Evolutionary conservation across 2,329 filamentous ascomycete genomes (phyloP).

Genomic region (Eutypella sp.): DNA sequence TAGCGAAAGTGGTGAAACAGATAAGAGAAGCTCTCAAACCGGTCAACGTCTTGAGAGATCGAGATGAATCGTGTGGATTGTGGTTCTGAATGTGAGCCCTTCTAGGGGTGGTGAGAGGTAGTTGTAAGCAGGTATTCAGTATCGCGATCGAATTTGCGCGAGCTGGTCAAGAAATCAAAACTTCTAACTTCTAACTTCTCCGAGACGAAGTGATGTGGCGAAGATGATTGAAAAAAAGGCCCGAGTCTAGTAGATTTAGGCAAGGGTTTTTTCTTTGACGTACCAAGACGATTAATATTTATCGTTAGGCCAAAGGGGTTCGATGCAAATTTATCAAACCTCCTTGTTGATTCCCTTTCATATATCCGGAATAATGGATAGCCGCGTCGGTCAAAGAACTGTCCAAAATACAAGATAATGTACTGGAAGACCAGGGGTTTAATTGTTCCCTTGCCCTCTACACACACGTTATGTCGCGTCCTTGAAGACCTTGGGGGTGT

Average conservation of each 20-base stretch:
- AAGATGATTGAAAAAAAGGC: no score
- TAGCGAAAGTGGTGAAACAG: slow-evolving; percentile 8
- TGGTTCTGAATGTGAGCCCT: slow-evolving; percentile 6
- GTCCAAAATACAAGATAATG: not conserved
- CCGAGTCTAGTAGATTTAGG: not conserved
- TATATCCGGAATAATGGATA: not conserved
- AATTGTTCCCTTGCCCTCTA: not conserved
- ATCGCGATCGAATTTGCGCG: slow-evolving; percentile 4
- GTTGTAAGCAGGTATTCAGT: slow-evolving; percentile 5
- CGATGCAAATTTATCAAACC: not conserved
- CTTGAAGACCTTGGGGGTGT: not conserved
- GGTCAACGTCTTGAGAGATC: slow-evolving; percentile 24
- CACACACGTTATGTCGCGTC: not conserved
- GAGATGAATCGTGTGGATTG: slow-evolving; percentile 4
- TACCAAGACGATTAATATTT: not conserved
- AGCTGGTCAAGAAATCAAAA: slow-evolving; percentile 9
- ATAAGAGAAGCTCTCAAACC: slow-evolving; percentile 16
- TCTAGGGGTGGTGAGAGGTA: slow-evolving; percentile 11
- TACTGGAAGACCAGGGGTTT: not conserved
- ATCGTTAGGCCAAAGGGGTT: not conserved
- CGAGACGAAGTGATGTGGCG: no score
- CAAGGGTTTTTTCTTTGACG: not conserved
- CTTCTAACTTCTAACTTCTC: no score
- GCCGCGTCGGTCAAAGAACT: not conserved
- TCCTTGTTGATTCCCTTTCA: not conserved